phyloP scores from a whole-genome alignment of 495 filamentous ascomycete genomes.

The Aspergillus nanangensis region DNA sequence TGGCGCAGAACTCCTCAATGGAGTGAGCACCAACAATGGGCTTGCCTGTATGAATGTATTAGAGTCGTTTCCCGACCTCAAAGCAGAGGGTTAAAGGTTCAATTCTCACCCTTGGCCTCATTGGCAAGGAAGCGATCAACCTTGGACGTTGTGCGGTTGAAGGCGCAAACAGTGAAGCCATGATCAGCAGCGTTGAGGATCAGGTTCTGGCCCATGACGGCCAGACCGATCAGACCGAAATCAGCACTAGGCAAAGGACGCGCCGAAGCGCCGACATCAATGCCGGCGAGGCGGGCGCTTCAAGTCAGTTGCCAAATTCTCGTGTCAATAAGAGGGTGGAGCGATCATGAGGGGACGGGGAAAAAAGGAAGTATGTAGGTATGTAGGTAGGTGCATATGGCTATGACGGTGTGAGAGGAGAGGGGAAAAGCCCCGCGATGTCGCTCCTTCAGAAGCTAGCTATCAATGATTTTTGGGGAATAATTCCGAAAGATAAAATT shows the following conservation, averaged over 20 bases:
- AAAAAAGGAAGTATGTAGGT: neutral
- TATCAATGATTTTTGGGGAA: too few relatives aligned
- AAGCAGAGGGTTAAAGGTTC: neutral
- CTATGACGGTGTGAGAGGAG: too few relatives aligned
- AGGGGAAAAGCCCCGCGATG: neutral
- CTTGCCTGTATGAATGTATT: constrained; percentile 59
- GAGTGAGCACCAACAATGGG: constrained; percentile 90
- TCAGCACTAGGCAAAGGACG: constrained; percentile 58
- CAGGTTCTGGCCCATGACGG: constrained; percentile 98
- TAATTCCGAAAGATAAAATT: too few relatives aligned
- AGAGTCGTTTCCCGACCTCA: neutral
- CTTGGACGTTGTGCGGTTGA: constrained; percentile 96
- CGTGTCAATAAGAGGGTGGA: constrained; percentile 20
- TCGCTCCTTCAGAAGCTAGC: neutral
- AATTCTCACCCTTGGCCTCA: constrained; percentile 75
- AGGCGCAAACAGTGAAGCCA: constrained; percentile 92
- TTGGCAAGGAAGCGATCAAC: constrained; percentile 93
- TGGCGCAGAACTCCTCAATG: constrained; percentile 86
- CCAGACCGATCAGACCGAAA: constrained; percentile 99
- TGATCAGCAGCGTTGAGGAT: constrained; percentile 98
- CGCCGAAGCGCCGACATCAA: constrained; percentile 68
- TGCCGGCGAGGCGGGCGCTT: constrained; percentile 84
- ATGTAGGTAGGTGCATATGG: too few relatives aligned
- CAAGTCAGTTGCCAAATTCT: constrained; percentile 56
- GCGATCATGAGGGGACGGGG: constrained; percentile 1